Conservation (phyloP, 202 grass and related monocot genomes). For the Saccharum hybrid region DNA sequence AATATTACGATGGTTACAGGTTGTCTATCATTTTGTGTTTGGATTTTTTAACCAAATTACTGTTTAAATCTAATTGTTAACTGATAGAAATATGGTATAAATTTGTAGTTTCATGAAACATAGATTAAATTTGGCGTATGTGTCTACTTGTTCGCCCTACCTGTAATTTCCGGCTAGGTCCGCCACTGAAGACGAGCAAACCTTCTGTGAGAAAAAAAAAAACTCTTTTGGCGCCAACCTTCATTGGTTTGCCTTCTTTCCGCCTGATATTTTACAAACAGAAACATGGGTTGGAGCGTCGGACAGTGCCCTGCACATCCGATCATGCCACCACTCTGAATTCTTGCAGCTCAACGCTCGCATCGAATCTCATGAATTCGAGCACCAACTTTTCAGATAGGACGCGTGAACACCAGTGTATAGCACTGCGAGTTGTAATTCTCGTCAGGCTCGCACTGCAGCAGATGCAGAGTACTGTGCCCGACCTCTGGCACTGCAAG, state of each 20-base stretch:
- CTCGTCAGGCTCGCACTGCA: not conserved
- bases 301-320: not conserved
- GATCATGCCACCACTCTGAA: not conserved
- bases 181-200: too few relatives aligned
- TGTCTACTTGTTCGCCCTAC: too few relatives aligned
- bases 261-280: not conserved
- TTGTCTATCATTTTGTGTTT: too few relatives aligned
- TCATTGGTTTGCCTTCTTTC: not conserved
- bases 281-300: not conserved
- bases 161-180: too few relatives aligned
- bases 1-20: too few relatives aligned
- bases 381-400: conserved; percentile 12
- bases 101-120: too few relatives aligned
- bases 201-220: too few relatives aligned
- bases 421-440: too few relatives aligned
- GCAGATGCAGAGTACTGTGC: not conserved
- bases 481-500: not conserved
- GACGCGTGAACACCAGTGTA: not conserved
- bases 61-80: too few relatives aligned
- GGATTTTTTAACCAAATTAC: too few relatives aligned
- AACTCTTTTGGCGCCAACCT: conserved; percentile 9
- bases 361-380: conserved; percentile 22
- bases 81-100: too few relatives aligned
- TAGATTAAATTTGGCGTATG: too few relatives aligned
- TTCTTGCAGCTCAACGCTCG: not conserved